Evolutionary conservation across 768 basidiomycete species (phyloP).

Genomic region (Candolleomyces aberdarensis): DNA sequence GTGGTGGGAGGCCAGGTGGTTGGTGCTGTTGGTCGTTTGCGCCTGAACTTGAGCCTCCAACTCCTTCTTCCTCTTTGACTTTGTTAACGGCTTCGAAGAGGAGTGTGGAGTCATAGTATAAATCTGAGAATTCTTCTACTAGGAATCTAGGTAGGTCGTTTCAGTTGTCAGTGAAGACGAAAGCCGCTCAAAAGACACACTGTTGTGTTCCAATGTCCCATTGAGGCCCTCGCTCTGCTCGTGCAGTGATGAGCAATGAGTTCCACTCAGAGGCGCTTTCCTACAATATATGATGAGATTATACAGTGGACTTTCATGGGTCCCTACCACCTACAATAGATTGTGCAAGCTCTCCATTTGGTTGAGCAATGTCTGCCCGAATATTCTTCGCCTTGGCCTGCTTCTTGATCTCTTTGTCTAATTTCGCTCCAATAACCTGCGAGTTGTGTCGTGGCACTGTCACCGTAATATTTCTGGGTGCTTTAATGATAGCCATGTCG

Average conservation of each 20-base stretch:
- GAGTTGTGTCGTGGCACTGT: constrained; percentile 75
- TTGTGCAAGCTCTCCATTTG: constrained; percentile 59
- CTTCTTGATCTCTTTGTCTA: constrained; percentile 55
- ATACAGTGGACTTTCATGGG: not conserved
- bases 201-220: constrained; percentile 88
- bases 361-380: constrained; percentile 58
- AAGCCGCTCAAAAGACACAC: constrained; percentile 40
- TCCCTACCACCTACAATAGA: constrained; percentile 56
- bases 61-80: constrained; percentile 41
- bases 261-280: constrained; percentile 89
- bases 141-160: constrained; percentile 50
- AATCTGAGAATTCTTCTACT: constrained; percentile 67
- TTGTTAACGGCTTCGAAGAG: constrained; percentile 53
- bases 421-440: constrained; percentile 63
- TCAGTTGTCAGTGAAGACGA: not conserved
- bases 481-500: constrained; percentile 60
- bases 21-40: constrained; percentile 18
- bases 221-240: constrained; percentile 80
- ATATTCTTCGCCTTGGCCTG: constrained; percentile 49
- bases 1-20: constrained; percentile 21
- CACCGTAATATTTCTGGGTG: constrained; percentile 54
- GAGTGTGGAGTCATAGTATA: constrained; percentile 70
- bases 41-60: constrained; percentile 22
- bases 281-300: constrained; percentile 21
- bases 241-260: constrained; percentile 70